These are phyloP conservation scores for Cylindrotheca fusiformis DNA, from an alignment of 108 stramenopile genomes.

Conservation along the genomic window DNA sequence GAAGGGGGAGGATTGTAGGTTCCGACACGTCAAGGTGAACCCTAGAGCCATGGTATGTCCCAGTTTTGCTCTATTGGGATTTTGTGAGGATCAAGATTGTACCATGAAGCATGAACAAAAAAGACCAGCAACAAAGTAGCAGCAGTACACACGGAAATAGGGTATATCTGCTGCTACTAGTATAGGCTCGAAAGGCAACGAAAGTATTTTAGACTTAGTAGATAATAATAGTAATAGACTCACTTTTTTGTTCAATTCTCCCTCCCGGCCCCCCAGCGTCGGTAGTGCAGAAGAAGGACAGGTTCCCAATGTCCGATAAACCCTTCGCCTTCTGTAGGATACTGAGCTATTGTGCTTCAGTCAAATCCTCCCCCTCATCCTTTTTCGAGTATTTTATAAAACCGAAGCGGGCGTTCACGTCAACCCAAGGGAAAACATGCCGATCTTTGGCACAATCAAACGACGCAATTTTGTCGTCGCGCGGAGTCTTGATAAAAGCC, in stretches of 20 bases:
- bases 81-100: constrained; percentile 59
- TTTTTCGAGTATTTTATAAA: constrained; percentile 53
- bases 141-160: neutral
- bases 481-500: constrained; percentile 64
- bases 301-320: no score
- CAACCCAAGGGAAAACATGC: constrained; percentile 84
- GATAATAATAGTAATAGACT: neutral
- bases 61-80: constrained; percentile 54
- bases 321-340: no score
- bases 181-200: neutral
- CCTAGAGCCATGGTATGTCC: constrained; percentile 60
- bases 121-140: neutral
- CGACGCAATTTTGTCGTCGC: constrained; percentile 58
- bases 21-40: constrained; percentile 74
- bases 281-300: no score
- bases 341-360: no score
- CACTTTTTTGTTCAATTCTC: no score
- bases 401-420: constrained; percentile 85
- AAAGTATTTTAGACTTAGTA: neutral
- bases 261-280: no score
- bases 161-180: neutral
- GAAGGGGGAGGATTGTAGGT: constrained; percentile 64
- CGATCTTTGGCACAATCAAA: constrained; percentile 90
- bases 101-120: constrained; percentile 41
- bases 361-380: no score